These are phyloP conservation scores for Endoconidiophora polonica DNA, from an alignment of 2,329 filamentous ascomycete species.

Conservation along the genomic window DNA sequence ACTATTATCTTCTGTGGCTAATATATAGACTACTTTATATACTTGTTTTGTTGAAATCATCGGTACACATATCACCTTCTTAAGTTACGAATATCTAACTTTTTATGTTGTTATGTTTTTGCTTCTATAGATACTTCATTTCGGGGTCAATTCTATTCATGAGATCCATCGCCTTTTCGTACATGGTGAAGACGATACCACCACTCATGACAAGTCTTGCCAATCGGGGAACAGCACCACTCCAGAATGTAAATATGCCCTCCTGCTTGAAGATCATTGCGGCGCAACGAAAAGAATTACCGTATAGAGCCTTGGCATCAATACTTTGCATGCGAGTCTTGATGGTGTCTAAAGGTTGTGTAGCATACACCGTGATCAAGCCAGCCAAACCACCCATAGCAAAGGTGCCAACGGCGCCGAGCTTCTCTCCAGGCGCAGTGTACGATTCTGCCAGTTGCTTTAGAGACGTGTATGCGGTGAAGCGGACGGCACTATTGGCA, in stretches of 20 bases:
- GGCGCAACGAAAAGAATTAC: conserved; percentile 75
- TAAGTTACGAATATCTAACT: background rate
- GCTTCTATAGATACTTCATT: conserved; percentile 54
- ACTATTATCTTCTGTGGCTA: background rate
- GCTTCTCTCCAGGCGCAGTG: conserved; percentile 84
- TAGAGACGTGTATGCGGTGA: conserved; percentile 77
- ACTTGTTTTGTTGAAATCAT: too few relatives aligned
- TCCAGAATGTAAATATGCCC: conserved; percentile 83
- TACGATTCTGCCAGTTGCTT: conserved; percentile 87
- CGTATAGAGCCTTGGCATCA: conserved; percentile 64
- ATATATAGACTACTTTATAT: background rate
- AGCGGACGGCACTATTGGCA: conserved; percentile 83
- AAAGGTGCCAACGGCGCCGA: conserved; percentile 76
- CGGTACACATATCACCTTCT: background rate
- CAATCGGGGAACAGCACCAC: conserved; percentile 72
- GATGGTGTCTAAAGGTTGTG: conserved; percentile 69
- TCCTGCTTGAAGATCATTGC: conserved; percentile 74
- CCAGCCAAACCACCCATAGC: conserved; percentile 79
- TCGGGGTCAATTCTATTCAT: conserved; percentile 70
- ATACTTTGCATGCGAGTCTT: conserved; percentile 98
- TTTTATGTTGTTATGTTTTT: background rate
- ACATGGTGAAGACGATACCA: conserved; percentile 96
- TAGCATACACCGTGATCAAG: conserved; percentile 72
- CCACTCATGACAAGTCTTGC: conserved; percentile 77
- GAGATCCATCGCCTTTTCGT: conserved; percentile 89